Evolutionary conservation across 768 basidiomycete species (phyloP).

Genomic region (Mycena olivaceomarginata): DNA sequence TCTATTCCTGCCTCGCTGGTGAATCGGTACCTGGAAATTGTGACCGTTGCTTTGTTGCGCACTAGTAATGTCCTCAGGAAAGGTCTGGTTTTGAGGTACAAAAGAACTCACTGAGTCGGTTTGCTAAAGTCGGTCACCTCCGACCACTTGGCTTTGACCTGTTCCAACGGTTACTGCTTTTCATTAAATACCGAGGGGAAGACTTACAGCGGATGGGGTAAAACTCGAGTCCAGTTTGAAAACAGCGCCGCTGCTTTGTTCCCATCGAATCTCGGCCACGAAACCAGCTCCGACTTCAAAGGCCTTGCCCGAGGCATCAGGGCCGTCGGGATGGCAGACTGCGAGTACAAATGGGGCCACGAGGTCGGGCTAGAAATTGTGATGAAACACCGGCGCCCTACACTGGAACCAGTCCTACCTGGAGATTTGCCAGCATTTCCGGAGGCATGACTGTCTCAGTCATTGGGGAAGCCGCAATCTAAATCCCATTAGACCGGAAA

Average conservation of each 20-base stretch:
- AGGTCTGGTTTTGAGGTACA: neutral
- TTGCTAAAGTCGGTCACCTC: conserved; percentile 89
- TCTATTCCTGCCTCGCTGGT: neutral
- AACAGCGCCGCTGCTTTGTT: conserved; percentile 89
- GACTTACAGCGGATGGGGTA: conserved; percentile 91
- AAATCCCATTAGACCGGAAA: neutral
- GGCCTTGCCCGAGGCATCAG: conserved; percentile 86
- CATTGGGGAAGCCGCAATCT: conserved; percentile 98
- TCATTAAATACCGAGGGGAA: neutral
- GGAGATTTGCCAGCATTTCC: conserved; percentile 93
- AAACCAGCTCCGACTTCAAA: conserved; percentile 97
- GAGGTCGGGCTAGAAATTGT: conserved; percentile 81
- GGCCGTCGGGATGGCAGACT: conserved; percentile 89
- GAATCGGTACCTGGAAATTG: conserved; percentile 69
- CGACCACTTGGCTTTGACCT: conserved; percentile 91
- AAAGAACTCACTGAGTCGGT: conserved; percentile 75
- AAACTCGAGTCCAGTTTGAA: conserved; percentile 94
- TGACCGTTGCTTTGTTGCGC: conserved; percentile 80
- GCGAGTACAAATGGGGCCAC: conserved; percentile 95
- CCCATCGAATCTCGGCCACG: conserved; percentile 94
- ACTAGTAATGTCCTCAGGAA: conserved; percentile 60
- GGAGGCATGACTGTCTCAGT: conserved; percentile 96
- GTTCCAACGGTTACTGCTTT: neutral
- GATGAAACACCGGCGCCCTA: conserved; percentile 26
- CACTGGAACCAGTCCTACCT: conserved; percentile 63